Evolutionary conservation across 2,329 filamentous ascomycete genomes (phyloP), one percentile per base, ranked within the genome.

Genomic region (Sclerotinia nivalis): DNA sequence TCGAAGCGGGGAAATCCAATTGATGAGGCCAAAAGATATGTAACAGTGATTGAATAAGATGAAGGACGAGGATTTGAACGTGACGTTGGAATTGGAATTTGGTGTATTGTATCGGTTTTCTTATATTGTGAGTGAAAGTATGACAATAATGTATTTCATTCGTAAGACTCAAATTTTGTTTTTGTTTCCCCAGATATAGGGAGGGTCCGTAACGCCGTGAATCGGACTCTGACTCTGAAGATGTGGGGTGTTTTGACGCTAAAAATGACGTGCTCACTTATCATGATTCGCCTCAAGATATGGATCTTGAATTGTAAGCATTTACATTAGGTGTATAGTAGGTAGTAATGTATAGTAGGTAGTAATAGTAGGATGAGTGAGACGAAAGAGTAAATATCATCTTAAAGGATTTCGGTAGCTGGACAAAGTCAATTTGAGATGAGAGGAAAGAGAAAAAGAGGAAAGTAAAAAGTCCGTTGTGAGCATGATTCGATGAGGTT

Each of bases 211-310:
- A 40, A 15, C 50, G 62, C 62, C 62, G 62, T 28, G 22, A 43
- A 66, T 66, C 50, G 50, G 49, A 12, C 62, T 58, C 47, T 52
- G 61, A 64, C 8, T 64, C 60, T 55, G n/a, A 66, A 56, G 49
- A 66, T 58, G 64, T 56, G 64, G 64, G 64, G 64, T 58, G 10
- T 50, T 61, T 67, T 22, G 25, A 49, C 66, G 54, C 66, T 68
- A 68, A 65, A 62, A 49, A 68, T 68, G 66, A 68, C 66, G 66
- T 68, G 66, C 56, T 68, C 59, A 67, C 54, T 52, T 65, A 28
- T 40, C 47, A 34, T 37, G n/a, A 54, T 65, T 43, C 61, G 22
- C 47, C 47, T 65, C 49, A 65, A 40, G n/a, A 52, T 22, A 40
- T 47, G 22, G 47, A 52, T 28, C 40, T 43, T 43, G 40, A 4